Evolutionary conservation across 257 asterid species (phyloP).

Genomic region (Solanum bukasovii): DNA sequence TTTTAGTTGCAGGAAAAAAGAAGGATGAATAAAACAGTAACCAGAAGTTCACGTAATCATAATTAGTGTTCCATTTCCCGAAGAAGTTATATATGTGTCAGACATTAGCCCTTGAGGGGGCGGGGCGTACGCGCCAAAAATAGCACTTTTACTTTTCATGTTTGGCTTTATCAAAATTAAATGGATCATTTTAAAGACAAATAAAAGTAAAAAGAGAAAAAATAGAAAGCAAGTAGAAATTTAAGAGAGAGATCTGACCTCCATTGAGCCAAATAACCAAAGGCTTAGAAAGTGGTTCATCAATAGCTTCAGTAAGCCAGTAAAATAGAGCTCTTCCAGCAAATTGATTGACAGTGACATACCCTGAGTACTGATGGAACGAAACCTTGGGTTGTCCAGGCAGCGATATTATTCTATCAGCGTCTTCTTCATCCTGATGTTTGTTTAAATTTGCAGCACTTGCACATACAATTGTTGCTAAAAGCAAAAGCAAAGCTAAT

Average conservation of each 20-base stretch:
- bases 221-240: background rate
- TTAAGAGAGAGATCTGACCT: constrained; percentile 28
- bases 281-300: constrained; percentile 42
- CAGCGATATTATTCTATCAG: constrained; percentile 52
- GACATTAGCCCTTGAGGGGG: background rate
- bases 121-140: background rate
- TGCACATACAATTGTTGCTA: background rate
- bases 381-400: constrained; percentile 87
- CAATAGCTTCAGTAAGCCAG: constrained; percentile 73
- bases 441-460: background rate
- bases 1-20: background rate
- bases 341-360: constrained; percentile 55
- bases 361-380: constrained; percentile 78
- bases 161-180: too few relatives aligned
- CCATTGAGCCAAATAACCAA: constrained; percentile 95
- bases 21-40: background rate
- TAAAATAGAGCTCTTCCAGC: constrained; percentile 89
- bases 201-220: too few relatives aligned
- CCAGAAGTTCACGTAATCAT: background rate
- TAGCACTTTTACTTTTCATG: too few relatives aligned
- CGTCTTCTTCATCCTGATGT: constrained; percentile 33
- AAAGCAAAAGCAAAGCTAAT: background rate
- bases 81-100: background rate
- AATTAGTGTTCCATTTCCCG: background rate
- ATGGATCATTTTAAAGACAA: too few relatives aligned